phyloP scores from a whole-genome alignment of 371 early-diverging fungal species.

The Circinella minor region DNA sequence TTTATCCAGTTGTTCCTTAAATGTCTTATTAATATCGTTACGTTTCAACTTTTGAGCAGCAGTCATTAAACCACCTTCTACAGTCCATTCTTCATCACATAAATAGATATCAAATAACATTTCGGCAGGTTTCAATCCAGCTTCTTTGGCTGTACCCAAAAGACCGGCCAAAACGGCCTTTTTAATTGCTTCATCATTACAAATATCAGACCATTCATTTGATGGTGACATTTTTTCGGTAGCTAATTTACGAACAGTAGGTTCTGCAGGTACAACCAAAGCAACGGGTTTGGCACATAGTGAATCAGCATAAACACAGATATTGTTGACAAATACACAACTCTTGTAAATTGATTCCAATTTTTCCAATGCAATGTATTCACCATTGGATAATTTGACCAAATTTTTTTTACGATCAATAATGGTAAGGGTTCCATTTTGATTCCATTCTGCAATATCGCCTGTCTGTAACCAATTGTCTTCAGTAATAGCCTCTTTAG shows the following conservation, averaged over 20 bases:
- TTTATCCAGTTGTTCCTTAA: conserved; percentile 61
- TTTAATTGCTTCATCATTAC: conserved; percentile 25
- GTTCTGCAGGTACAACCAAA: conserved; percentile 70
- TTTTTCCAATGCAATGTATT: conserved; percentile 97
- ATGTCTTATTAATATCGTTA: conserved; percentile 69
- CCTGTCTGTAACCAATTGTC: conserved; percentile 94
- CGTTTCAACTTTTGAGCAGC: conserved; percentile 95
- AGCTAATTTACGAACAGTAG: conserved; percentile 20
- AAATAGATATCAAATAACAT: conserved; percentile 70
- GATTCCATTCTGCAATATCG: conserved; percentile 78
- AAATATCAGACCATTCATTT: conserved; percentile 37
- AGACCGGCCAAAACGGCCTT: conserved; percentile 22
- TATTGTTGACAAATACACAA: conserved; percentile 74
- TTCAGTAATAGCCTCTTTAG: conserved; percentile 73
- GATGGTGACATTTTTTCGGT: conserved; percentile 7
- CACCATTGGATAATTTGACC: conserved; percentile 86
- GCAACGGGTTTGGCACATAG: conserved; percentile 72
- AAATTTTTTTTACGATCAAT: conserved; percentile 86
- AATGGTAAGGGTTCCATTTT: conserved; percentile 67
- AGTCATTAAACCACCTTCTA: conserved; percentile 83
- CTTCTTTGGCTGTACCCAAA: conserved; percentile 35
- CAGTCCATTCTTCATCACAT: conserved; percentile 85
- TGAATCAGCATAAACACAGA: conserved; percentile 87
- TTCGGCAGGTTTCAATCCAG: conserved; percentile 77
- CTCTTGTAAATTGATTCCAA: conserved; percentile 92